Evolutionary conservation across 169 alveolate genomes (phyloP), one percentile per base, ranked within the genome.

Genomic region (Cryptosporidium felis): DNA sequence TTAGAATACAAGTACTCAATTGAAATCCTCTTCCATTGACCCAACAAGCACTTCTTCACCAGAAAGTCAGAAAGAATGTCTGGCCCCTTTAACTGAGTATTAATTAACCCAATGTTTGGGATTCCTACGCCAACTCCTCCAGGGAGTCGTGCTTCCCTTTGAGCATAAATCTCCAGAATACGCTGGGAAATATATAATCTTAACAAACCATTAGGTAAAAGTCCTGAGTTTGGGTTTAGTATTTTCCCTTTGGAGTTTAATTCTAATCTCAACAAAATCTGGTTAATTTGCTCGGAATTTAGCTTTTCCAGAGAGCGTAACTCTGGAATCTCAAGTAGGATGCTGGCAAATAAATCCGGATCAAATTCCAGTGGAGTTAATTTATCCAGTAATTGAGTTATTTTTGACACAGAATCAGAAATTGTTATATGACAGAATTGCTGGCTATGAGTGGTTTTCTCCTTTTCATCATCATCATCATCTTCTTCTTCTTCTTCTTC

Each of bases 241-340:
- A 5, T 8, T 12, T 26, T 28, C n/a, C 18, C 26, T 3, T 65
- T 10, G 38, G 44, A n/a, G 34, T 56, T 42, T 5, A 56, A 8
- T 0, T 49, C 42, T 34, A 74, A 42, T 53, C 56, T 74, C 30
- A 16, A 14, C 30, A 56, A 34, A 18, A 74, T 45, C 3, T 49
- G 32, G 42, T 53, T 36, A 12, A 53, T 53, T 42, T 74, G 49
- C 6, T 1, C 18, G 0, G 38, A 46, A 21, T 14, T 65, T 16
- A 65, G 10, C 14, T 47, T 34, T 2, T 53, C 40, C 6, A 74
- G 61, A 23, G 67, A 53, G 23, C 16, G 30, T 28, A 74, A 18
- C 56, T 74, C 85, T 0, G 85, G 85, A n/a, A 74, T 53, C 44
- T 74, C 85, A 23, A 74, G 14, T 21, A 74, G 36, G 6, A 74